Base-by-base conservation (phyloP, 2,329 filamentous ascomycete genomes). In the Diplodia seriata region DNA sequence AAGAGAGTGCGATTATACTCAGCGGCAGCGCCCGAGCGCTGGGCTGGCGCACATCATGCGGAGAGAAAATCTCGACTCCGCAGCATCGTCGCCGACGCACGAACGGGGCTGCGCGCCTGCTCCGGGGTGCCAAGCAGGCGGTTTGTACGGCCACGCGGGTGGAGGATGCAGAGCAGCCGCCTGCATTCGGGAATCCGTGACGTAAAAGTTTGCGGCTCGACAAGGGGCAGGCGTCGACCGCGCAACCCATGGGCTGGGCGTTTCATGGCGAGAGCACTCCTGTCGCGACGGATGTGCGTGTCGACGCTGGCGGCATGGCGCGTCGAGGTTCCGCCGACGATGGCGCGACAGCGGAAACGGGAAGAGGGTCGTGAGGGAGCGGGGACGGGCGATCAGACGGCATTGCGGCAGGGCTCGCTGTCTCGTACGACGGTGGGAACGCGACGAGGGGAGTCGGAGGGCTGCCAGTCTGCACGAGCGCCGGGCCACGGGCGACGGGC, bases 1-100 rank as follows among this genome's bases (percentile, higher is more conserved):
- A 51, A 36, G 43, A 47, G 36, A n/a, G 59, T 51, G 23, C 23
- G 59, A 51, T 38, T 38, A 51, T 36, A 51, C 59, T 31, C 43
- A 33, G 29, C 56, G 40, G 11, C 56, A 20, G 36, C 38, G 36
- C 31, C 55, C 50, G 62, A 36, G 36, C 62, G 64, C 64, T n/a
- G 20, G 38, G 31, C 23, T 31, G 63, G 64, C 64, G 64, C 54
- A 67, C 64, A 67, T 67, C 64, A 67, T 67, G 64, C 49, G 54
- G 54, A 57, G 40, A 67, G 64, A 67, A 67, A 31, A 67, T 56
- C 54, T 57, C 64, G 40, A 51, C 53, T 56, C 53, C 64, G 64
- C 64, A 59, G 49, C 50, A 63, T 20, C 33, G 43, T n/a, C 38
- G 57, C 53, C 29, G 43, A 38, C 54, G 64, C 64, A 59, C 64